A percentile compares a stretch with the other conserved stretches of the same genome.
Conservation (phyloP, 345 rosid species). For the Limnanthes douglasii region DNA sequence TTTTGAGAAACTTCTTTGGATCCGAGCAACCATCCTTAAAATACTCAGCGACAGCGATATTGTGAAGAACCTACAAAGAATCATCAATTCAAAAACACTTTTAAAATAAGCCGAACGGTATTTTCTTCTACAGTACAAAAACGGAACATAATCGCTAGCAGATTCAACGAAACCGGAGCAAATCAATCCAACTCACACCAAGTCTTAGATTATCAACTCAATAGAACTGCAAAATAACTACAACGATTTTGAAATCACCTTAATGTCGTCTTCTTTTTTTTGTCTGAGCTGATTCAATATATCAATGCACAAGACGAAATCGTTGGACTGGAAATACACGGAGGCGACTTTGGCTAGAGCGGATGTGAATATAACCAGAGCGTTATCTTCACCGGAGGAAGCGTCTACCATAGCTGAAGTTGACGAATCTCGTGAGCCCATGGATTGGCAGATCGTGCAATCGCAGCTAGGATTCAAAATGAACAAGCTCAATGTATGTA, state of each 20-base stretch:
- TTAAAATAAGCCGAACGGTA: not conserved
- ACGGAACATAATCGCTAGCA: too few species aligned
- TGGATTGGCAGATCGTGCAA: constrained; percentile 23
- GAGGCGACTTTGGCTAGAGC: constrained; percentile 54
- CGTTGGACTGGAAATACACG: constrained; percentile 39
- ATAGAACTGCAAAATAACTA: not conserved
- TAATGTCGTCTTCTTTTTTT: constrained; percentile 46
- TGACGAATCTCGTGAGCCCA: constrained; percentile 31
- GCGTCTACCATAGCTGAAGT: constrained; percentile 9
- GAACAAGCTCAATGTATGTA: too few species aligned
- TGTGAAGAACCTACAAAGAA: constrained; percentile 44
- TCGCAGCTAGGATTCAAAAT: not conserved
- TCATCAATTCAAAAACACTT: constrained; percentile 5
- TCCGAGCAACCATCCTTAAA: constrained; percentile 50
- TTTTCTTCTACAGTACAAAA: too few species aligned
- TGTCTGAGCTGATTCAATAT: constrained; percentile 33
- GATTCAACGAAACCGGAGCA: too few species aligned
- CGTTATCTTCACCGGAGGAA: constrained; percentile 15
- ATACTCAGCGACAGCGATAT: constrained; percentile 50
- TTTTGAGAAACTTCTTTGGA: constrained; percentile 55
- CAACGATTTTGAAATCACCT: constrained; percentile 17
- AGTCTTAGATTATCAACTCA: too few species aligned
- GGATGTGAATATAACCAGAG: constrained; percentile 11
- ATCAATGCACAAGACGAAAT: constrained; percentile 43
- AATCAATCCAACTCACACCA: too few species aligned